Conservation (phyloP, 768 basidiomycete species). For the Pleurotus giganteus region DNA sequence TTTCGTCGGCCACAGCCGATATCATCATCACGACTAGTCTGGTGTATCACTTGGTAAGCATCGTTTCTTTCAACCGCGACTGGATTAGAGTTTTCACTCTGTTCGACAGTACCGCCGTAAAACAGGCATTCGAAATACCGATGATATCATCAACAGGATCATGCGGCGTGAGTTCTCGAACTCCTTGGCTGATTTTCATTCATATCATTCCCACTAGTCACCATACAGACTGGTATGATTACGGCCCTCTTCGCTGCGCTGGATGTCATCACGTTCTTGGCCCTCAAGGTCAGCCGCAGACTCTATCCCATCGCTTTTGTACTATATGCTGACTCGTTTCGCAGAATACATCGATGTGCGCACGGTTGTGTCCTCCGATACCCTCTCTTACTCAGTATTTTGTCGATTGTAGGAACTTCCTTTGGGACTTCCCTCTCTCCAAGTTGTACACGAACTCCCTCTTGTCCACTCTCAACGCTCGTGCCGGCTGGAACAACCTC, state of each 20-base stretch:
- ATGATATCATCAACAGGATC: constrained; percentile 8
- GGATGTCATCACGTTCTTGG: constrained; percentile 6
- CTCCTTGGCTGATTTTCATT: background rate
- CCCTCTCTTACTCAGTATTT: background rate
- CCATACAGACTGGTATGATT: constrained; percentile 11
- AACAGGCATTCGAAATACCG: constrained; percentile 3
- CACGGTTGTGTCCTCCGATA: background rate
- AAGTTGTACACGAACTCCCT: constrained; percentile 13
- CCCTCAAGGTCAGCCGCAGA: too few relatives aligned
- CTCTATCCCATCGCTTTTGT: too few relatives aligned
- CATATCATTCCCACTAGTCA: background rate
- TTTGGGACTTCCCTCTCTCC: constrained; percentile 11
- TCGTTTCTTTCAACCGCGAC: background rate
- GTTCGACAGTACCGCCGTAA: background rate
- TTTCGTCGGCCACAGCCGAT: constrained; percentile 8
- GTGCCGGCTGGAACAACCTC: constrained; percentile 11
- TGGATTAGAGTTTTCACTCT: background rate
- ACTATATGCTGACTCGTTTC: background rate
- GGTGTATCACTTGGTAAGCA: constrained; percentile 8
- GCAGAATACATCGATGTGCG: constrained; percentile 4
- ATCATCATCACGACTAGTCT: constrained; percentile 9
- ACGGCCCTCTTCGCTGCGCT: constrained; percentile 3
- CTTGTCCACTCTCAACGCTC: constrained; percentile 11
- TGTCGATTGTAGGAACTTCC: constrained; percentile 5
- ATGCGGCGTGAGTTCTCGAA: background rate